These are phyloP conservation scores for Rhytidiadelphus loreus DNA, from an alignment of 225 moss, liverwort and hornwort species.

Conservation along the genomic window DNA sequence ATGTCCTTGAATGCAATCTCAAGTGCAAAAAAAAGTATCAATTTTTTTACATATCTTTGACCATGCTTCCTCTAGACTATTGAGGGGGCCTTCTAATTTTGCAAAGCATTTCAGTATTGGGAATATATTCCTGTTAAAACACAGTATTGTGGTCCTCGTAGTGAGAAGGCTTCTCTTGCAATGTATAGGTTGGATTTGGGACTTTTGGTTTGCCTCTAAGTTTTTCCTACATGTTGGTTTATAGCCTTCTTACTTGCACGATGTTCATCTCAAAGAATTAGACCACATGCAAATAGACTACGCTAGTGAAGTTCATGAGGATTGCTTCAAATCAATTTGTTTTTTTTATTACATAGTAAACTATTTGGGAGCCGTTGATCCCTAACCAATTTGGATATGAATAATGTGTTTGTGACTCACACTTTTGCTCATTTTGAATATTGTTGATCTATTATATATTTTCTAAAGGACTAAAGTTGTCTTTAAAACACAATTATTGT, in stretches of 20 bases:
- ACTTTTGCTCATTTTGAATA: background rate
- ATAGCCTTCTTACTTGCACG: background rate
- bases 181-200: background rate
- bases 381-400: background rate
- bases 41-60: background rate
- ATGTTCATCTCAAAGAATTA: background rate
- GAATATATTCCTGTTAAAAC: background rate
- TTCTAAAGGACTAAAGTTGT: background rate
- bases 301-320: background rate
- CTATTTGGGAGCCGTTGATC: background rate
- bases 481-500: background rate
- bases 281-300: accelerated
- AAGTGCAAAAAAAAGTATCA: background rate
- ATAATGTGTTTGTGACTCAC: background rate
- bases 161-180: accelerated
- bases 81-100: background rate
- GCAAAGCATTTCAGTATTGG: background rate
- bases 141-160: background rate
- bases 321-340: background rate
- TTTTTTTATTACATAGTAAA: background rate
- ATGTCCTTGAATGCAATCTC: background rate
- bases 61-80: background rate
- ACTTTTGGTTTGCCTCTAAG: background rate
- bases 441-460: background rate
- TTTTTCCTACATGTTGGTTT: accelerated